Evolutionary conservation across 257 asterid genomes (phyloP).

Genomic region (Linderniella brevidens): DNA sequence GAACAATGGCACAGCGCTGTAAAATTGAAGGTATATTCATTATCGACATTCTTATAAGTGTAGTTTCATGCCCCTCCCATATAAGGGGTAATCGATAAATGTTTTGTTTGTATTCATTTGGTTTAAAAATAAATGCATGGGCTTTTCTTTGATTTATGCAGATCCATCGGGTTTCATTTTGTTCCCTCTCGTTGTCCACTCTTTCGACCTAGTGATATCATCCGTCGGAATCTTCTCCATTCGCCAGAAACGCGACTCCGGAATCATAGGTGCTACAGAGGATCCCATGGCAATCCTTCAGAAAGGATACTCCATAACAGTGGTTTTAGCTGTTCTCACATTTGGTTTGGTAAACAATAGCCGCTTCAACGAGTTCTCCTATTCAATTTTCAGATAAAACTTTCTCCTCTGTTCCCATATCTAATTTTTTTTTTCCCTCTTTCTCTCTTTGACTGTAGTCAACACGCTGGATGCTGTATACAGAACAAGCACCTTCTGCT

Average conservation of each 20-base stretch:
- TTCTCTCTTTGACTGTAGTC: constrained; percentile 30
- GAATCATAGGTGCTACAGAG: constrained; percentile 51
- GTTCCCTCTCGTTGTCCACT: constrained; percentile 97
- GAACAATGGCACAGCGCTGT: constrained; percentile 91
- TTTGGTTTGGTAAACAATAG: constrained; percentile 89
- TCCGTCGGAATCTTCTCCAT: constrained; percentile 85
- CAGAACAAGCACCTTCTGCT: constrained; percentile 97
- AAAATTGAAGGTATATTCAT: constrained; percentile 63
- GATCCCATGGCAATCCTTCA: constrained; percentile 94
- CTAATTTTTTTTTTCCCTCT: not conserved
- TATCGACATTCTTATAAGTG: constrained; percentile 2
- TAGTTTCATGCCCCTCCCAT: not conserved
- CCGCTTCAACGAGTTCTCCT: too few relatives aligned
- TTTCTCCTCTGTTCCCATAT: not conserved
- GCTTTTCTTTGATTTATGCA: constrained; percentile 26
- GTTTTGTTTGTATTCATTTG: not conserved
- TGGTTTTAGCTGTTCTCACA: constrained; percentile 72
- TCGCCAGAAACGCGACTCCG: constrained; percentile 57
- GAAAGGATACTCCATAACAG: constrained; percentile 86
- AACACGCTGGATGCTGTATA: constrained; percentile 93
- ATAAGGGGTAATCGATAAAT: not conserved
- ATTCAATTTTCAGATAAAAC: not conserved
- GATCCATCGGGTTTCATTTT: constrained; percentile 96
- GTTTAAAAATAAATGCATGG: constrained; percentile 4
- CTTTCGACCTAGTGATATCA: constrained; percentile 91